phyloP scores from a whole-genome alignment of 2,329 filamentous ascomycete species.

The Fusarium euwallaceae region DNA sequence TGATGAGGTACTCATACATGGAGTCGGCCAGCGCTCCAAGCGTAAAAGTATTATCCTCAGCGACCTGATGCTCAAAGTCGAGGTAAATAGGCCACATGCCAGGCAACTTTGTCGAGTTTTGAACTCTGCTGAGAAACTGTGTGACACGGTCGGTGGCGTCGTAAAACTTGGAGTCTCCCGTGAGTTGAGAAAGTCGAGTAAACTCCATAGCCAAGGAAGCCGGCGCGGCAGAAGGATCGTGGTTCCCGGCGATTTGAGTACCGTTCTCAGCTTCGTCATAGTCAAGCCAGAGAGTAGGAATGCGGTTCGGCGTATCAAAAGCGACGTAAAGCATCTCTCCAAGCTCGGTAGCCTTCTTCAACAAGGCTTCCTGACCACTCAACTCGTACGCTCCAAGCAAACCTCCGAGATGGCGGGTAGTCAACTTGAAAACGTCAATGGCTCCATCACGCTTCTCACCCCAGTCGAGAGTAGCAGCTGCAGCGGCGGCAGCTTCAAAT shows the following conservation, averaged over 20 bases:
- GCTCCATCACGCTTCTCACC: conserved; percentile 57
- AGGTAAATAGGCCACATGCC: conserved; percentile 82
- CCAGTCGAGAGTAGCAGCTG: conserved; percentile 65
- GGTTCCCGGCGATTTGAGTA: conserved; percentile 63
- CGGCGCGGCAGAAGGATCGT: conserved; percentile 61
- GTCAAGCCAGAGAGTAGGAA: conserved; percentile 62
- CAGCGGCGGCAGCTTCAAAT: conserved; percentile 66
- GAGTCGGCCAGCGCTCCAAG: conserved; percentile 69
- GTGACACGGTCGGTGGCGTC: conserved; percentile 83
- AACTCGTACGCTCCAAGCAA: conserved; percentile 66
- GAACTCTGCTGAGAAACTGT: conserved; percentile 74
- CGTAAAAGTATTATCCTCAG: conserved; percentile 59
- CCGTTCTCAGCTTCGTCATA: conserved; percentile 59
- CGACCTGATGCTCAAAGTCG: conserved; percentile 69
- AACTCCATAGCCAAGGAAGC: conserved; percentile 83
- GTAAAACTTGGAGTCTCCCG: conserved; percentile 79
- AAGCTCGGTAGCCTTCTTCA: conserved; percentile 64
- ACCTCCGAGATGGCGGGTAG: conserved; percentile 66
- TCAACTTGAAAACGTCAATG: conserved; percentile 68
- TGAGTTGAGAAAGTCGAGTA: conserved; percentile 79
- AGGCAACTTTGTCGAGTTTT: conserved; percentile 77
- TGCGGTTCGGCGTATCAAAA: conserved; percentile 67
- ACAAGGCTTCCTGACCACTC: conserved; percentile 58
- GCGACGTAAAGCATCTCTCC: conserved; percentile 67
- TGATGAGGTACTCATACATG: conserved; percentile 72